Evolutionary conservation across 169 alveolate genomes (phyloP), one percentile per base, ranked within the genome.

Genomic region (Plasmodium sp.): DNA sequence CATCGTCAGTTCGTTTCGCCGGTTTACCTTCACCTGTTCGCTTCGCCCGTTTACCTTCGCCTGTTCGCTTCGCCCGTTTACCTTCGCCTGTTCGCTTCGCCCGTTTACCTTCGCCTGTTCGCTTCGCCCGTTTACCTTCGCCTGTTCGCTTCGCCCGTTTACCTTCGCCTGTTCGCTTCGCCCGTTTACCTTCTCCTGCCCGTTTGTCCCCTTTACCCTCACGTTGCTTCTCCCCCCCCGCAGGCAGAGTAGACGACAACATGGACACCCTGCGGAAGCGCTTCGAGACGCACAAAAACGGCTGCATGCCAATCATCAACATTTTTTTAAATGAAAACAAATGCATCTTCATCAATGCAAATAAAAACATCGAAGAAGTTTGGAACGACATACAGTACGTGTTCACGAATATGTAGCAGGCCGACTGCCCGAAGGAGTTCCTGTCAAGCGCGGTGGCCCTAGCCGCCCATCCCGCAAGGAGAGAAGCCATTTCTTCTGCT

Each of bases 201-300:
- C n/a, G n/a, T n/a, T n/a, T n/a, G n/a, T n/a, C n/a, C n/a, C 27
- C 27, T 22, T 22, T 22, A 22, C 27, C 27, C 27, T 22, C 27
- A 22, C 27, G 27, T 22, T 86, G n/a, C 75, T 12, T 62, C 18
- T 31, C 34, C 39, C 84, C 27, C 77, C 86, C 39, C 45, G 16
- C 77, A 96, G 99, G 99, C 62, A 98, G 99, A 95, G 97, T 97
- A 43, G 99, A 99, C 96, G 99, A 99, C 95, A 99, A 99, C 84
- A 96, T 97, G 71, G 99, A 97, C 90, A 97, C 99, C 31, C 88
- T 99, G 41, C 96, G 93, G 71, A 99, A 99, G 95, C 97, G 99
- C 94, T 97, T 99, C 83, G 88, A 92, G 71, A 98, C 99, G 48
- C 98, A 97, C 96, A 98, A 95, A 72, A 98, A 98, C 62, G 99